These are phyloP conservation scores for Neolentinus lepideus DNA, from an alignment of 1,284 basidiomycete genomes.

Conservation along the genomic window DNA sequence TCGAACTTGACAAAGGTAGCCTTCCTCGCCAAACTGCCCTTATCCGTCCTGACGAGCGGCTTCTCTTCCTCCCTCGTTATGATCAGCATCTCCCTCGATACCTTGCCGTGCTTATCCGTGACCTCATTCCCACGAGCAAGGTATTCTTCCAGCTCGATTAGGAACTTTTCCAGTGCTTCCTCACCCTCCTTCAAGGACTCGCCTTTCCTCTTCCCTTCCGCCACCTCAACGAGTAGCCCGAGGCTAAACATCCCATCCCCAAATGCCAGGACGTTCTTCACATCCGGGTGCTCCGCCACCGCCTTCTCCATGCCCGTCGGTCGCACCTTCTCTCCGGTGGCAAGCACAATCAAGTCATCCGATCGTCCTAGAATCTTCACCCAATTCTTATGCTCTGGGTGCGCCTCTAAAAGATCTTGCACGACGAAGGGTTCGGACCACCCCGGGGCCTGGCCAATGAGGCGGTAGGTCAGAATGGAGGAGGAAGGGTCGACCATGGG, in stretches of 20 bases:
- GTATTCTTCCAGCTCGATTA: constrained; percentile 11
- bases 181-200: neutral
- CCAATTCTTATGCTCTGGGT: constrained; percentile 19
- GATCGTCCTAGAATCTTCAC: constrained; percentile 22
- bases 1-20: constrained; percentile 21
- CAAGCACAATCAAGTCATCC: constrained; percentile 29
- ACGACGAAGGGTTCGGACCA: constrained; percentile 25
- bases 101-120: constrained; percentile 26
- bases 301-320: constrained; percentile 24
- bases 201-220: neutral
- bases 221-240: constrained; percentile 27
- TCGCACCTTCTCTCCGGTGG: constrained; percentile 29
- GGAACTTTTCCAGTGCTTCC: constrained; percentile 2
- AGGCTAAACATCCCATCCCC: constrained; percentile 25
- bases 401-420: constrained; percentile 26
- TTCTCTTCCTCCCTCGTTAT: constrained; percentile 19
- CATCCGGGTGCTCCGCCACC: constrained; percentile 24
- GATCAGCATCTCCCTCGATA: constrained; percentile 25
- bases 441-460: constrained; percentile 24
- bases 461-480: constrained; percentile 11
- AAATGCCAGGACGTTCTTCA: constrained; percentile 28
- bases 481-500: constrained; percentile 15
- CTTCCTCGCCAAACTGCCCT: constrained; percentile 24
- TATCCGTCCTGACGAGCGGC: constrained; percentile 23
- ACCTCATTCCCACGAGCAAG: constrained; percentile 25